phyloP scores from a whole-genome alignment of 2,329 filamentous ascomycete species.

The Rhinocladiella similis region DNA sequence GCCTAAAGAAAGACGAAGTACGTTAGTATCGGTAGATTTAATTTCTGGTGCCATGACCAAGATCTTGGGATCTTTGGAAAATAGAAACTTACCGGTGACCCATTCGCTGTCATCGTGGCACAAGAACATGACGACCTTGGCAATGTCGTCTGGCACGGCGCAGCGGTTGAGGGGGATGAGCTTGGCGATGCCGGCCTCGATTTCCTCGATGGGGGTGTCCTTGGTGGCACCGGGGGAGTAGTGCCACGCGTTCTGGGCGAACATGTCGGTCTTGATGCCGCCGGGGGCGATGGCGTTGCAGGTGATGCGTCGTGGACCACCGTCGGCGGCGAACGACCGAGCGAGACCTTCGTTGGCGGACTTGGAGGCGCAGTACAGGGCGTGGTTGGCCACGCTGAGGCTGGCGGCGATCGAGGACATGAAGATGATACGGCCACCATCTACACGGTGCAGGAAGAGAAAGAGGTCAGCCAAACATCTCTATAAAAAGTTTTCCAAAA shows the following conservation, averaged over 20 bases:
- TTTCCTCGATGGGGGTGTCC: constrained; percentile 48
- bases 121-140: constrained; percentile 57
- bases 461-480: constrained; percentile 3
- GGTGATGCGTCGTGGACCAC: constrained; percentile 66
- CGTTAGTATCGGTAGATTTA: not conserved
- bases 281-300: constrained; percentile 73
- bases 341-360: constrained; percentile 72
- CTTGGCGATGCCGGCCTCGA: constrained; percentile 56
- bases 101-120: constrained; percentile 62
- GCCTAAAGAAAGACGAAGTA: constrained; percentile 12
- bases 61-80: not conserved
- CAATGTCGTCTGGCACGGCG: constrained; percentile 60
- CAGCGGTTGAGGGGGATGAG: constrained; percentile 62
- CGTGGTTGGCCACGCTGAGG: constrained; percentile 68
- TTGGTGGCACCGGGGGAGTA: constrained; percentile 60
- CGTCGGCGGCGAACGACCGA: constrained; percentile 70
- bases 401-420: constrained; percentile 60
- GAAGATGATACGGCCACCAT: constrained; percentile 55
- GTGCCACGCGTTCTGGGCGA: constrained; percentile 67
- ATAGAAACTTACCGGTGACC: constrained; percentile 63
- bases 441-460: constrained; percentile 14
- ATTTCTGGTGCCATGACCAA: no score
- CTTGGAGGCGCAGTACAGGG: constrained; percentile 70
- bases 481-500: no score
- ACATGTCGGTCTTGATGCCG: constrained; percentile 77